These are phyloP conservation scores for Coelastrella sp. DNA, from an alignment of 139 green algal genomes.

Conservation along the genomic window DNA sequence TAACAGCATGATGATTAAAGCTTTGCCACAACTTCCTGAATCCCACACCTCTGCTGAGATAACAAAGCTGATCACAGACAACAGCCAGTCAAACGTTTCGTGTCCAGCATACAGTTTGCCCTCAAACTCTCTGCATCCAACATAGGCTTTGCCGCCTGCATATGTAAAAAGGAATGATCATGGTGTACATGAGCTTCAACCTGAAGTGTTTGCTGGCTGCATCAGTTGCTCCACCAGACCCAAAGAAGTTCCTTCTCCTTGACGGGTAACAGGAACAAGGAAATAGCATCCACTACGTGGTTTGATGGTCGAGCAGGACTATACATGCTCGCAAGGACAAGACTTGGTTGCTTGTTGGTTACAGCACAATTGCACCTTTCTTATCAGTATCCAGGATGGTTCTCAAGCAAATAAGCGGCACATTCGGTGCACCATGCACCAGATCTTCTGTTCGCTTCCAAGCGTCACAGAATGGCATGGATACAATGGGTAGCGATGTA, in stretches of 20 bases:
- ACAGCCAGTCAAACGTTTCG: conserved; percentile 75
- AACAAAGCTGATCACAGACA: conserved; percentile 62
- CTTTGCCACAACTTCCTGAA: no score
- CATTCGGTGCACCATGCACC: conserved; percentile 59
- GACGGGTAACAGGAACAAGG: no score
- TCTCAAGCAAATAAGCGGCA: conserved; percentile 62
- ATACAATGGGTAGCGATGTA: conserved; percentile 55
- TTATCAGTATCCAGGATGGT: conserved; percentile 10
- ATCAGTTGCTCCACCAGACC: neutral
- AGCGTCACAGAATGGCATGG: conserved; percentile 66
- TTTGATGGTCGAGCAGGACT: no score
- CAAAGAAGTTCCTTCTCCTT: neutral
- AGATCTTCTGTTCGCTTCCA: conserved; percentile 83
- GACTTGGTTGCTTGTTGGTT: no score
- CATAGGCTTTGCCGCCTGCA: neutral
- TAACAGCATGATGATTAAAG: no score
- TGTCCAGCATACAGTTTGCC: conserved; percentile 68
- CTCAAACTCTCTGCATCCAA: conserved; percentile 54
- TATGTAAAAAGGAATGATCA: neutral
- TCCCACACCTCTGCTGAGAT: conserved; percentile 54
- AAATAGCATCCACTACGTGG: no score
- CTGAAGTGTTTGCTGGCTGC: neutral
- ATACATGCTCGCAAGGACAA: no score
- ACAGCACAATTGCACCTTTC: conserved; percentile 52
- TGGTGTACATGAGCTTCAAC: neutral